Evolutionary conservation across 306 rosid species (phyloP), one percentile per base, ranked within the genome.

Genomic region (Castanea mollissima): DNA sequence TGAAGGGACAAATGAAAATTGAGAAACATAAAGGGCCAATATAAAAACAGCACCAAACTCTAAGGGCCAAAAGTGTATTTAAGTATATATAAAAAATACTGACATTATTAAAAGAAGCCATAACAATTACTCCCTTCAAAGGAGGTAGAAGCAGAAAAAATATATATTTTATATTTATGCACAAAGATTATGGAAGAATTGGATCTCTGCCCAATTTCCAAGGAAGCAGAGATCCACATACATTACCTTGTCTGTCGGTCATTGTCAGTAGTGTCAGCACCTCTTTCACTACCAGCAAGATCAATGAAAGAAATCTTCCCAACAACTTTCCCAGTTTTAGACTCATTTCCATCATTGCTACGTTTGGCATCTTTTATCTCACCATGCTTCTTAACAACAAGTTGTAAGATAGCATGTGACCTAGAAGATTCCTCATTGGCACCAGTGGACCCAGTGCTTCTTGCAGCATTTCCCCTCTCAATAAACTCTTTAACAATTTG

Each of bases 281-380:
- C 99, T 86, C 99, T 92, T 91, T 96, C 99, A 83, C 98, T 96
- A 58, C 99, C 99, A 76, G 99, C 99, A 76, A 96, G 97, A 90
- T 96, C 98, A 77, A 96, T 96, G 79, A 96, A 96, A 76, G 99
- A 96, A 81, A 96, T 85, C 82, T 96, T 96, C 78, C 99, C 99
- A 79, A 96, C 96, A 83, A 93, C 90, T 88, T 88, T 96, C 83
- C 93, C 98, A 82, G 71, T 75, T 87, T 85, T 90, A 78, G 90
- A 82, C 78, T 96, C 99, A 89, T 96, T 90, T 76, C 76, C 96
- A 70, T 96, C 98, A 82, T 76, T 86, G 84, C 88, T 88, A 78
- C 98, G 89, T 87, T 78, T 96, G 46, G 88, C 76, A 69, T 90
- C 97, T 82, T 93, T 96, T 46, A 93, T 89, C 89, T 90, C 97